A percentile compares a stretch with the other conserved stretches of the same genome.
Evolutionary conservation across 257 asterid species (phyloP).

Genomic region (Lantana camara): DNA sequence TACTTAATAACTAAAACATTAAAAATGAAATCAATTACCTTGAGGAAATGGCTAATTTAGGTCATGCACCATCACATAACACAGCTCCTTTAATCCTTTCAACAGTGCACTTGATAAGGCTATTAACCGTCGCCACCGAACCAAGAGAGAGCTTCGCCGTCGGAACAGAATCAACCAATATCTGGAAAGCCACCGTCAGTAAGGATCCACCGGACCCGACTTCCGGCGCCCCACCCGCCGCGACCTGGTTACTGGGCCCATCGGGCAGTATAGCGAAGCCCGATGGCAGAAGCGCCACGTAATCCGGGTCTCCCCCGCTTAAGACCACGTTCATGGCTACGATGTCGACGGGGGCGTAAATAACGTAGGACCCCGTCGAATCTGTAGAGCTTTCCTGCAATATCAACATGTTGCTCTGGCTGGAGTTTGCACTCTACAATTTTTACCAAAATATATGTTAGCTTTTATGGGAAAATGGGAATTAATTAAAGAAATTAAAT

Average conservation of each 20-base stretch:
- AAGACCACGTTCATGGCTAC: slow-evolving; percentile 53
- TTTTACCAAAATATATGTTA: too few relatives aligned
- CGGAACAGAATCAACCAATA: slow-evolving; percentile 58
- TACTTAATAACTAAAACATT: too few relatives aligned
- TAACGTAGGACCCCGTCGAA: slow-evolving; percentile 49
- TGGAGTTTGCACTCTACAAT: slow-evolving; percentile 50
- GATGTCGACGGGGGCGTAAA: slow-evolving; percentile 52
- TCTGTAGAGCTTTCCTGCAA: slow-evolving; percentile 54
- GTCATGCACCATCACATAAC: slow-evolving; percentile 32
- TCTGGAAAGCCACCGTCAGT: slow-evolving; percentile 60
- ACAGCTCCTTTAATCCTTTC: slow-evolving; percentile 56
- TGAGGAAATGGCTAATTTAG: slow-evolving; percentile 3
- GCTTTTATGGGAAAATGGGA: too few relatives aligned
- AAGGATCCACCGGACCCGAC: slow-evolving; percentile 45
- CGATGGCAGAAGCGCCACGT: slow-evolving; percentile 58
- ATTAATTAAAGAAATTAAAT: neutral
- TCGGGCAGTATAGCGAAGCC: slow-evolving; percentile 67
- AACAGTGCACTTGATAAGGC: slow-evolving; percentile 55
- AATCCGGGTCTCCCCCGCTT: slow-evolving; percentile 56
- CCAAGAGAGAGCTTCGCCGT: slow-evolving; percentile 58
- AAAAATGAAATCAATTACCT: neutral
- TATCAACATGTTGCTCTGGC: slow-evolving; percentile 56
- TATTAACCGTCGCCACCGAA: slow-evolving; percentile 58
- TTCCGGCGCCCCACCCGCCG: slow-evolving; percentile 19
- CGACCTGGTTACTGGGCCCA: slow-evolving; percentile 28